Evolutionary conservation across 163 green algal species (phyloP), one percentile per base, ranked within the genome.

Genomic region (Botryococcus braunii): DNA sequence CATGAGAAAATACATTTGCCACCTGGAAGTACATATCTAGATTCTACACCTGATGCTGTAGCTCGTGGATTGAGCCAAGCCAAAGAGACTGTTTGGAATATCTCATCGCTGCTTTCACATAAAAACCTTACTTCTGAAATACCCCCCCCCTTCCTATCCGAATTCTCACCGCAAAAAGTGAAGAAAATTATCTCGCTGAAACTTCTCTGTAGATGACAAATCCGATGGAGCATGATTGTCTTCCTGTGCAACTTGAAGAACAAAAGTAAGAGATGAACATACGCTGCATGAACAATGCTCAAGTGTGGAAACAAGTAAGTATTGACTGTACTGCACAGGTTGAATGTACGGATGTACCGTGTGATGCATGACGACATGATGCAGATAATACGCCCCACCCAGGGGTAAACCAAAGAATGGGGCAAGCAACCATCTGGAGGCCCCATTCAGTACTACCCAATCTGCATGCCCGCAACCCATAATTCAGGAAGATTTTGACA

Each of bases 351-450:
- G 17, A 56, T 65, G 75, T 43, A 80, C 86, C 32, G 78, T 71
- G 77, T 97, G 90, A 64, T 97, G 90, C 90, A 97, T 97, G 34
- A 94, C 52, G 39, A 83, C 77, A 71, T 97, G 90, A 67, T 97
- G 90, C 3, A 89, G 69, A 6, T 70, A 69, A 73, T 97, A 97
- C 46, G 92, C 73, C 23, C 89, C 89, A 31, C 58, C 66, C 25
- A n/a, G n/a, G n/a, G 89, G 90, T 31, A 91, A 59, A 11, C 82
- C 83, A 74, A 82, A 92, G n/a, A 95, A 65, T 0, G 85, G 83
- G 4, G 79, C 74, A 49, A 91, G 61, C 21, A 90, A 11, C 31
- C 83, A 71, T 0, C 83, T 78, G 0, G 80, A 52, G 3, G 89
- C 13, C 0, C 32, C 23, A 58, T 92, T 88, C 4, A 91, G 62